These are phyloP conservation scores for Parachaetomium inaequale DNA, from an alignment of 495 filamentous ascomycete species.

Conservation along the genomic window DNA sequence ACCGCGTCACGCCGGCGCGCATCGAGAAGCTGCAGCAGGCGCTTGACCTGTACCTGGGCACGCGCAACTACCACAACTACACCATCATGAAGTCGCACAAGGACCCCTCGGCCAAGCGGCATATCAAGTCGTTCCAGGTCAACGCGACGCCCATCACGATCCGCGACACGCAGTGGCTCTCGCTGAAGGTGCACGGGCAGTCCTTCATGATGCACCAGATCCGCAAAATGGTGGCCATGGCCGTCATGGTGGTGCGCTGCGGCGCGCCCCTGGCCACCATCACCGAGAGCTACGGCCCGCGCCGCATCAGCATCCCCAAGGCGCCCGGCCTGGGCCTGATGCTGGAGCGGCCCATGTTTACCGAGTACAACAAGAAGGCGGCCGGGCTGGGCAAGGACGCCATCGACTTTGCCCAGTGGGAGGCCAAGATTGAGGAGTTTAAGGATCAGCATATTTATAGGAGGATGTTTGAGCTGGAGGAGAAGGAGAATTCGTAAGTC, in stretches of 20 bases:
- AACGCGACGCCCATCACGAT: constrained; percentile 72
- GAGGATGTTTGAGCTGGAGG: constrained; percentile 84
- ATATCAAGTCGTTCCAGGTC: constrained; percentile 84
- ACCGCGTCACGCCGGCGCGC: constrained; percentile 71
- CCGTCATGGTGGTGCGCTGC: constrained; percentile 73
- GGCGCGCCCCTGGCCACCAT: constrained; percentile 67
- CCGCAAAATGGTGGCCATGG: constrained; percentile 97
- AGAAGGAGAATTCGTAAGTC: constrained; percentile 69
- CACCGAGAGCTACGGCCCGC: constrained; percentile 59
- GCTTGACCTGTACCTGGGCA: constrained; percentile 70
- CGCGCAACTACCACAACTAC: constrained; percentile 91
- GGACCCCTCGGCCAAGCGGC: constrained; percentile 78
- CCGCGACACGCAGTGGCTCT: constrained; percentile 90
- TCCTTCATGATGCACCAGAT: constrained; percentile 99
- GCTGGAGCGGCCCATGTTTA: constrained; percentile 86
- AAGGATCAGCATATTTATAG: constrained; percentile 92
- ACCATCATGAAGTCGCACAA: constrained; percentile 77
- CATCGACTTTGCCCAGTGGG: constrained; percentile 73
- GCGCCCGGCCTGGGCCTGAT: constrained; percentile 84
- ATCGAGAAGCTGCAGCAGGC: constrained; percentile 66
- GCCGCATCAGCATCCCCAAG: constrained; percentile 83
- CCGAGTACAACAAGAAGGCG: constrained; percentile 68
- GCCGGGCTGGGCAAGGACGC: constrained; percentile 52
- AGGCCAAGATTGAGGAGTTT: constrained; percentile 77
- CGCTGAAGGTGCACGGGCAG: constrained; percentile 92